Evolutionary conservation across 116 monocot genomes (phyloP).

Genomic region (Zostera marina): DNA sequence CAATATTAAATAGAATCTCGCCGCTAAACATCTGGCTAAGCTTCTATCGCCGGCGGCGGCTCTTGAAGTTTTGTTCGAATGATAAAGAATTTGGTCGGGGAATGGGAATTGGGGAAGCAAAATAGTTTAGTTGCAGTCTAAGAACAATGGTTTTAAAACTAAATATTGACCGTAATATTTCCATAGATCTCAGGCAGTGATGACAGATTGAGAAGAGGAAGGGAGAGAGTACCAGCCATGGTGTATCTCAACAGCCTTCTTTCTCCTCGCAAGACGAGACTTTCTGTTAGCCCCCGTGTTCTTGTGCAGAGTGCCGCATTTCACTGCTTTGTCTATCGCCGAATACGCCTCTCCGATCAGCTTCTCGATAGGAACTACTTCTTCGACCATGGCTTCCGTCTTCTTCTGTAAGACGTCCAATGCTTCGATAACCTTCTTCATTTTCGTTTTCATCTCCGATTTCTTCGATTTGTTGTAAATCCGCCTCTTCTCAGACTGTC

Average conservation of each 20-base stretch:
- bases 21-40: no score
- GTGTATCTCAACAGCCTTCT: conserved; percentile 73
- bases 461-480: conserved; percentile 69
- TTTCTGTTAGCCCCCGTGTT: conserved; percentile 80
- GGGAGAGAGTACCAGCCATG: conserved; percentile 87
- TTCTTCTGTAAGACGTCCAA: conserved; percentile 62
- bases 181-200: no score
- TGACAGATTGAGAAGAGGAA: conserved; percentile 8
- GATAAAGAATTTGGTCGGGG: no score
- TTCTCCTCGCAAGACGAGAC: conserved; percentile 71
- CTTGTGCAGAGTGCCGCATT: conserved; percentile 59
- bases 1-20: no score
- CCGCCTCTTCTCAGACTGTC: conserved; percentile 67
- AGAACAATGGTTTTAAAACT: no score
- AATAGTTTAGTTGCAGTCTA: no score
- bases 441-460: conserved; percentile 65
- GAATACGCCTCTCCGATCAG: conserved; percentile 66
- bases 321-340: conserved; percentile 74
- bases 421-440: conserved; percentile 70
- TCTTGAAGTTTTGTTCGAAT: no score
- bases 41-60: no score
- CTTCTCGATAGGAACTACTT: conserved; percentile 54
- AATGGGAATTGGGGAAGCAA: no score
- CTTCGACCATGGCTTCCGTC: conserved; percentile 38
- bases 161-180: no score